Base-by-base conservation (phyloP, 1,139 yeast genomes). In the Lodderomyces parapsilosis region DNA sequence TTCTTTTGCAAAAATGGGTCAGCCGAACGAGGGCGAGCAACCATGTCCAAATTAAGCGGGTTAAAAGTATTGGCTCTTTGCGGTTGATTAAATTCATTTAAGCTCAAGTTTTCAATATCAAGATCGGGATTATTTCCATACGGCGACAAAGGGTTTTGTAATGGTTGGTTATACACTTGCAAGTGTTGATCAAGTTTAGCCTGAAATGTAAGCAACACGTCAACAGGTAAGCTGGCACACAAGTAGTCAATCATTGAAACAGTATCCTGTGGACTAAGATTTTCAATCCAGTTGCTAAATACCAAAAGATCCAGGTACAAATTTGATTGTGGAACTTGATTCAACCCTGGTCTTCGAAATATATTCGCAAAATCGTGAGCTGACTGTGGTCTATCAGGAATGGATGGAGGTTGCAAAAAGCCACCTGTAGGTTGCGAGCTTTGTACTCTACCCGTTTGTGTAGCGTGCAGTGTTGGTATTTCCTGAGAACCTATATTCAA, bases 231-330 rank as follows among this genome's bases (percentile, higher is more conserved):
- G 56, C 52, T 73, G 60, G 47, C 74, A 65, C 65, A 83, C 57
- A 65, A 78, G 52, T 81, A 74, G 51, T 83, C 88, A 57, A 82
- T 70, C 59, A 81, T 77, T 24, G 80, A 67, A 46, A 76, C 67
- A 52, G 74, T 81, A 53, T 84, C 87, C 43, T 74, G 77, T 9
- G 78, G 71, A 44, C 66, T 74, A 58, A 84, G 68, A 51, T 69
- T 71, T 49, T 75, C 76, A 53, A 83, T 68, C 90, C 90, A 84
- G 51, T 68, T 68, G 50, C 79, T 74, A 51, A 80, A 74, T 43
- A 75, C 72, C 44, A 76, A 67, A 55, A 84, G 60, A 48, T 73
- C 77, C 59, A 57, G 66, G 51, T 65, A 68, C 48, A 70, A 71
- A 52, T 62, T 56, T 45, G 54, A 43, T 41, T 45, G 50, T n/a